These are phyloP conservation scores for Russula foetens DNA, from an alignment of 768 basidiomycete species.

Conservation along the genomic window DNA sequence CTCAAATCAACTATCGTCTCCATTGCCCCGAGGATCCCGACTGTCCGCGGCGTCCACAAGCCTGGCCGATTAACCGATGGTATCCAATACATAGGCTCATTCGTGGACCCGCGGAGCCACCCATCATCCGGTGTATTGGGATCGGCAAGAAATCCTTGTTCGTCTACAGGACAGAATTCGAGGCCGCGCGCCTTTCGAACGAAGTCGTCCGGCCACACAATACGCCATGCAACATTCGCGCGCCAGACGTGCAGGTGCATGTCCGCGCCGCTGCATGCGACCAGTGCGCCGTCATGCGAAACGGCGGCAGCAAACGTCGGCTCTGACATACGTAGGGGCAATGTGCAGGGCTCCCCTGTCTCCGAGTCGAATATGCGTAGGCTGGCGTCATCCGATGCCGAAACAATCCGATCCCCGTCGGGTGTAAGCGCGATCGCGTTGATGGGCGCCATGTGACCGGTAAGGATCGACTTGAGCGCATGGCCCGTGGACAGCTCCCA, in stretches of 20 bases:
- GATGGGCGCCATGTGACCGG: slow-evolving; percentile 22
- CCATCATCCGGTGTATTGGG: not conserved
- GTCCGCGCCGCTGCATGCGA: not conserved
- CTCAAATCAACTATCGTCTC: slow-evolving; percentile 5
- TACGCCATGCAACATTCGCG: not conserved
- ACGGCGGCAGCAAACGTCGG: not conserved
- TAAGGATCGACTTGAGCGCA: slow-evolving; percentile 21
- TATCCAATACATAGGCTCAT: slow-evolving; percentile 6
- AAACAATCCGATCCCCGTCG: not conserved
- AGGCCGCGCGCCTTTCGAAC: not conserved
- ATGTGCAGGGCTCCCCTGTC: not conserved
- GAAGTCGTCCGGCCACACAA: slow-evolving; percentile 3
- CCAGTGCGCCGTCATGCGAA: slow-evolving; percentile 1
- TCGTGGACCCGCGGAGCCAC: slow-evolving; percentile 8
- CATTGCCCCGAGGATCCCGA: slow-evolving; percentile 1
- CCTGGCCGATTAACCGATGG: slow-evolving; percentile 3
- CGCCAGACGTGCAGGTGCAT: not conserved
- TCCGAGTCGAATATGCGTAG: slow-evolving; percentile 9
- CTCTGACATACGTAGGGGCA: not conserved
- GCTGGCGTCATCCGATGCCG: slow-evolving; percentile 8
- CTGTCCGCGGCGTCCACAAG: slow-evolving; percentile 6
- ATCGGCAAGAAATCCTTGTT: slow-evolving; percentile 3
- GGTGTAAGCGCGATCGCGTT: not conserved
- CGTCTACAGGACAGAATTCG: slow-evolving; percentile 7
- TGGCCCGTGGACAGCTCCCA: slow-evolving; percentile 5